Conservation (phyloP, 2,329 filamentous ascomycete genomes). For the Cyphellophora europaea region DNA sequence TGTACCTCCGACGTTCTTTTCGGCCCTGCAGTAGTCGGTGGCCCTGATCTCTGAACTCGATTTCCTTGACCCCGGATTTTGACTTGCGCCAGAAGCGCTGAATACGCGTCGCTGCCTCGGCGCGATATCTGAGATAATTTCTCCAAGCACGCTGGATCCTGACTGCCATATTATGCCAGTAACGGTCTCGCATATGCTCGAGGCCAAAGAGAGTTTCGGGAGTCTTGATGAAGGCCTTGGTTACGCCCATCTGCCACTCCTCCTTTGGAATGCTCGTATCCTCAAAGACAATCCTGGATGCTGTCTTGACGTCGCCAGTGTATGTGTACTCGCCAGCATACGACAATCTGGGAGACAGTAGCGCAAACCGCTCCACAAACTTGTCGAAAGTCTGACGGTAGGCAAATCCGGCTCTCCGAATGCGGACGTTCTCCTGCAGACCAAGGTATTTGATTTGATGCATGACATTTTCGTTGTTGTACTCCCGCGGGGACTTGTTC, state of each 20-base stretch:
- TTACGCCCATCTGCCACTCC: constrained; percentile 94
- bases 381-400: constrained; percentile 97
- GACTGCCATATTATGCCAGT: constrained; percentile 99
- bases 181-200: constrained; percentile 94
- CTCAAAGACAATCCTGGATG: constrained; percentile 85
- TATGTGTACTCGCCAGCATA: constrained; percentile 97
- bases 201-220: constrained; percentile 94
- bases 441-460: constrained; percentile 99
- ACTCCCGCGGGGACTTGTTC: constrained; percentile 91
- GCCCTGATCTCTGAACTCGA: constrained; percentile 79
- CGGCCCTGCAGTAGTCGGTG: constrained; percentile 71
- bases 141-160: constrained; percentile 96
- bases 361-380: constrained; percentile 94
- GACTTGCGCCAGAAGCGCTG: constrained; percentile 94
- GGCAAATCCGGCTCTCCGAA: constrained; percentile 89
- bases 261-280: constrained; percentile 92
- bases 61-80: constrained; percentile 78
- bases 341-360: constrained; percentile 85
- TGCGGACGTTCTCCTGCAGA: constrained; percentile 98
- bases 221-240: constrained; percentile 96
- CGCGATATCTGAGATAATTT: constrained; percentile 85
- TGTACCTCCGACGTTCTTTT: constrained; percentile 87
- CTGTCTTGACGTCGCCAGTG: constrained; percentile 78
- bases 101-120: constrained; percentile 86
- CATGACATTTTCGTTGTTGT: constrained; percentile 82